Conservation (phyloP, 305 asterid species). For the Fraxinus xanthoxyloides region DNA sequence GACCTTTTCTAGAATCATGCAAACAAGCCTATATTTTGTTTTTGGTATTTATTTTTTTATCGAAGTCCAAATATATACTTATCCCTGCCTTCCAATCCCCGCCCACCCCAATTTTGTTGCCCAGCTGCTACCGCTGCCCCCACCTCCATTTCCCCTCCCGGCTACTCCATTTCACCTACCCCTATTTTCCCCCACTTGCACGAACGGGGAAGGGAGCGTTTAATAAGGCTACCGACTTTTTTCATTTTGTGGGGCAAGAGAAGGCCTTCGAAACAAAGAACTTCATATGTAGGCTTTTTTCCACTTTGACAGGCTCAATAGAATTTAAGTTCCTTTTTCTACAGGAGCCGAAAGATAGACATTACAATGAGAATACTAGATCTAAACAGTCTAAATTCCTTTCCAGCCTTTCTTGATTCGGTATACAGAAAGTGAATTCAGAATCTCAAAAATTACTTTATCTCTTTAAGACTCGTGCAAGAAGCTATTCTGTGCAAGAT, state of each 20-base stretch:
- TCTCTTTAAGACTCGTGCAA: constrained; percentile 28
- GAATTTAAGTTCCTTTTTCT: neutral
- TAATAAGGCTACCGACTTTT: neutral
- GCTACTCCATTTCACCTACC: neutral
- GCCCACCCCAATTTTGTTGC: neutral
- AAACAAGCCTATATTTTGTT: neutral
- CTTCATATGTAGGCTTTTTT: neutral
- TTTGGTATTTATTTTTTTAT: no score
- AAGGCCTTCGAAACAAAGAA: neutral
- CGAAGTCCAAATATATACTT: neutral
- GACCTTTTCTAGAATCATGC: neutral
- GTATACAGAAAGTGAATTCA: constrained; percentile 19
- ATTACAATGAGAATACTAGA: neutral
- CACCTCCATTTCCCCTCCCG: neutral
- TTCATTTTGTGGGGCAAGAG: neutral
- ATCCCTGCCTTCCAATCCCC: neutral
- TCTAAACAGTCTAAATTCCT: neutral
- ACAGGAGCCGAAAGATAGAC: neutral
- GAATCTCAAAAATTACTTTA: constrained; percentile 26
- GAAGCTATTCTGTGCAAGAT: constrained; percentile 39
- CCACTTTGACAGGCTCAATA: neutral
- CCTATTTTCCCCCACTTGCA: neutral
- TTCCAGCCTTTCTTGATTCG: neutral
- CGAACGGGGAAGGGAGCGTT: neutral
- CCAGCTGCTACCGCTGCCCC: neutral